Conservation (phyloP, 441 rosid genomes). For the Mallotus japonicus region DNA sequence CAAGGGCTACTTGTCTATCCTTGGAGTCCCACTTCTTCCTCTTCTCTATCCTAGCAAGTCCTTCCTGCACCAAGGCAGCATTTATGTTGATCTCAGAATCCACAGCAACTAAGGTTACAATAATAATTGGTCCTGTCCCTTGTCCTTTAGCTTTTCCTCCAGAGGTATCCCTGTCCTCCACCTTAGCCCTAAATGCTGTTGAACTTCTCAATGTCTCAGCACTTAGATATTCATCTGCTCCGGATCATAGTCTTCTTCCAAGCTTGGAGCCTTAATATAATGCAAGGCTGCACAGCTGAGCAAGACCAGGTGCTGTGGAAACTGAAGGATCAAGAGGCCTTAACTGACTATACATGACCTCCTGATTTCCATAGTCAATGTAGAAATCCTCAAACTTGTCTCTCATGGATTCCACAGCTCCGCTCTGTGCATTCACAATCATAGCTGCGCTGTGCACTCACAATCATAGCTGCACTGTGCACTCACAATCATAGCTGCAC, state of each 20-base stretch:
- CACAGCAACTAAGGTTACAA: slow-evolving; percentile 68
- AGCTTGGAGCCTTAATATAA: slow-evolving; percentile 75
- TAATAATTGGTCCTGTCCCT: slow-evolving; percentile 76
- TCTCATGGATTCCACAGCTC: slow-evolving; percentile 57
- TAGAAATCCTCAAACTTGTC: slow-evolving; percentile 93
- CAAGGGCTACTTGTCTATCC: slow-evolving; percentile 66
- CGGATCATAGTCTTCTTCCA: slow-evolving; percentile 76
- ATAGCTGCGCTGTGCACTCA: too few relatives aligned
- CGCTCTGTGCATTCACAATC: slow-evolving; percentile 84
- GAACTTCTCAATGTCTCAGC: slow-evolving; percentile 49
- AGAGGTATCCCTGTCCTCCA: slow-evolving; percentile 86
- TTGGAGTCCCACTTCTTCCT: slow-evolving; percentile 74
- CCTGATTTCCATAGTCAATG: slow-evolving; percentile 94
- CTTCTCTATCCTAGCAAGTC: slow-evolving; percentile 85
- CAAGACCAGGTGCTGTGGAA: slow-evolving; percentile 67
- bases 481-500: too few relatives aligned
- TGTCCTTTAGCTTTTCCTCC: slow-evolving; percentile 92
- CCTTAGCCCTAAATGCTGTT: slow-evolving; percentile 67
- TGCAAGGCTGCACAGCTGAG: slow-evolving; percentile 92
- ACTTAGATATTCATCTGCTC: slow-evolving; percentile 84
- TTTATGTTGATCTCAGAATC: slow-evolving; percentile 84
- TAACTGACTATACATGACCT: slow-evolving; percentile 59
- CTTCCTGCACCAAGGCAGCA: slow-evolving; percentile 90
- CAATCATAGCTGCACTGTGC: too few relatives aligned
- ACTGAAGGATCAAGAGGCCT: slow-evolving; percentile 78